These are phyloP conservation scores for Botrytis tulipae DNA, from an alignment of 2,329 filamentous ascomycete species.

Conservation along the genomic window DNA sequence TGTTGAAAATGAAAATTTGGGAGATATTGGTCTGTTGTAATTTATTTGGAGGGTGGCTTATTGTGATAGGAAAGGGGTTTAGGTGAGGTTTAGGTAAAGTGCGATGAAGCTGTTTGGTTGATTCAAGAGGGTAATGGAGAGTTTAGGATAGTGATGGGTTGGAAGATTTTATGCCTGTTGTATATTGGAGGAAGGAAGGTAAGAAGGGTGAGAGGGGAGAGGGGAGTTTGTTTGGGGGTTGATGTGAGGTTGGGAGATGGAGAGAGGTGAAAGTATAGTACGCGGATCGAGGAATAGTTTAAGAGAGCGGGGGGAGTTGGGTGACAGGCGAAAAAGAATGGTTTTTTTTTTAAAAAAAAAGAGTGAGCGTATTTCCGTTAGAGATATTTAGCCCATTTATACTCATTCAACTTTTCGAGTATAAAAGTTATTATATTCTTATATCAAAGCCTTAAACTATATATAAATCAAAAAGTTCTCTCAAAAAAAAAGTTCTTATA, in stretches of 20 bases:
- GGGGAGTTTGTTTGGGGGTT: not conserved
- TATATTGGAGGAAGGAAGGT: not conserved
- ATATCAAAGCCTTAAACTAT: no score
- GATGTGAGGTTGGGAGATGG: not conserved
- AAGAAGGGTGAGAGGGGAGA: not conserved
- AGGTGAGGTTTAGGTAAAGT: not conserved
- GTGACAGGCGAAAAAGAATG: not conserved
- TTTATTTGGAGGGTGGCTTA: not conserved
- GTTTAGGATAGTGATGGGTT: not conserved
- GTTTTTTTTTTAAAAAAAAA: no score
- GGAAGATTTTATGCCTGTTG: not conserved
- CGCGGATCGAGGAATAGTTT: not conserved
- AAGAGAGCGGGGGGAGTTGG: not conserved
- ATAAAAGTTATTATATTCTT: no score
- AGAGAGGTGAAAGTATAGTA: not conserved
- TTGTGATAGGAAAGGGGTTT: not conserved
- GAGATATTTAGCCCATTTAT: not conserved
- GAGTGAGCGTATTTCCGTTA: fast-evolving
- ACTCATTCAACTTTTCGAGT: not conserved
- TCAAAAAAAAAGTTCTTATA: not conserved
- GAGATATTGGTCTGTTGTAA: not conserved
- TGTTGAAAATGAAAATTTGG: not conserved
- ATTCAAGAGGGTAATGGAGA: not conserved
- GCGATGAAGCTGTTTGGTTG: not conserved
- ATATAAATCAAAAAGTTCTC: no score